Conservation (phyloP, 108 stramenopile species). For the Nitzschia palea region DNA sequence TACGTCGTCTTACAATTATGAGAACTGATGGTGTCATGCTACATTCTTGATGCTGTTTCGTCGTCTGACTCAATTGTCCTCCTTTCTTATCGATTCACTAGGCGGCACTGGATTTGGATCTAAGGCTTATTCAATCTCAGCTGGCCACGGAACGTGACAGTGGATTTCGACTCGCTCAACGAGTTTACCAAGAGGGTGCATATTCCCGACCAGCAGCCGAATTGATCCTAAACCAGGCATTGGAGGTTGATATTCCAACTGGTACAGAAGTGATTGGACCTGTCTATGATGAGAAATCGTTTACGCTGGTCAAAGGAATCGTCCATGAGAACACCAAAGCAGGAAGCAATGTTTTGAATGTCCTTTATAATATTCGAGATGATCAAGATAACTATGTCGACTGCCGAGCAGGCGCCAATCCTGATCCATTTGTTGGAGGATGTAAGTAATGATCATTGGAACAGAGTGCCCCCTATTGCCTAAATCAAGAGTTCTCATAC, state of each 20-base stretch:
- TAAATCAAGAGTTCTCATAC: no score
- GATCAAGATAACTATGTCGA: slow-evolving; percentile 13
- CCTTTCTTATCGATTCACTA: no score
- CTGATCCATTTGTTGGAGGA: slow-evolving; percentile 20
- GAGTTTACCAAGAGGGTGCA: slow-evolving; percentile 57
- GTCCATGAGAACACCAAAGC: background rate
- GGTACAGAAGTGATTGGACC: background rate
- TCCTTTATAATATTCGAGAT: slow-evolving; percentile 54
- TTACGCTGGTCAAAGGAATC: background rate
- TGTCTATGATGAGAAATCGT: background rate
- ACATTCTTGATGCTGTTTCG: background rate
- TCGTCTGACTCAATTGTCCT: no score
- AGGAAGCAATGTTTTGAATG: slow-evolving; percentile 14
- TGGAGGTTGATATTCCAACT: background rate
- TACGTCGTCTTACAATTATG: no score
- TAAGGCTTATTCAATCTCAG: background rate
- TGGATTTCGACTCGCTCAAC: background rate
- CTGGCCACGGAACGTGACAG: background rate
- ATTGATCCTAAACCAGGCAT: slow-evolving; percentile 16
- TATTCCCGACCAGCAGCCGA: slow-evolving; percentile 52
- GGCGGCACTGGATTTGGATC: slow-evolving; percentile 7
- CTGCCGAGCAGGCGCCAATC: slow-evolving; percentile 54
- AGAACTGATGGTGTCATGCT: background rate
- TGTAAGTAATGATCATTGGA: slow-evolving; percentile 27
- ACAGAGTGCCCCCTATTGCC: no score